Base-by-base conservation (phyloP, 2,329 filamentous ascomycete species). In the Coniochaeta pulveracea region DNA sequence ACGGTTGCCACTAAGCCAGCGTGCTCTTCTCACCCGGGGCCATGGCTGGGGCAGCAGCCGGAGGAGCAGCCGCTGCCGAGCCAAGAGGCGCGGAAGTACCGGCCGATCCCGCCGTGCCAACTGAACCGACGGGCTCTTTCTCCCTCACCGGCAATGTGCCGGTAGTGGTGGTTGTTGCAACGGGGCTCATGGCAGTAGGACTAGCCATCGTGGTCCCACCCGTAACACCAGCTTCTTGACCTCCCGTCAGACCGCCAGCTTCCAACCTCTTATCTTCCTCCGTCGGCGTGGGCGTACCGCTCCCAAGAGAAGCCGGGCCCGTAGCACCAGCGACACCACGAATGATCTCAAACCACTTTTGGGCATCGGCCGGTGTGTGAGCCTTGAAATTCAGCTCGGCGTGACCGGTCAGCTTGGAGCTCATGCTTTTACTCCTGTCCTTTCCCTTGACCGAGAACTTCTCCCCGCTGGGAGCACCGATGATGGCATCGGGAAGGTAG, bases 401-500 rank as follows among this genome's bases (percentile, higher is more conserved):
- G 17, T 61, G 74, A 43, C 88, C 84, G 30, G 80, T 74, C 43
- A 95, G 72, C 51, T 85, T 89, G 62, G 79, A 81, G 48, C 80
- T 78, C 42, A 95, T 61, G 42, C 80, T 82, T 52, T 83, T 82
- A 48, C 79, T 80, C 36, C 80, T 75, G 53, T 98, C 88, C 58
- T 96, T 96, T 56, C 91, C 91, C 64, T 94, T 94, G 56, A 98
- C 69, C 49, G 76, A 85, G 69, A 98, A 96, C 58, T 93, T 95
- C 39, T 80, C 72, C 34, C 82, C 86, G 43, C 68, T 76, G 10
- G 72, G 71, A 1, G 60, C 50, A 37, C 86, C 85, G 37, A 96
- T 72, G 28, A 79, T 58, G 46, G 89, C 93, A 47, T 98, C 91
- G 9, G 91, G 88, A 1, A 98, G 76, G 57, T 89, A 96, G 44